Percentiles rank a stretch among this genome's conserved stretches.
Conservation (phyloP, 768 basidiomycete species). For the Candolleomyces efflorescens region DNA sequence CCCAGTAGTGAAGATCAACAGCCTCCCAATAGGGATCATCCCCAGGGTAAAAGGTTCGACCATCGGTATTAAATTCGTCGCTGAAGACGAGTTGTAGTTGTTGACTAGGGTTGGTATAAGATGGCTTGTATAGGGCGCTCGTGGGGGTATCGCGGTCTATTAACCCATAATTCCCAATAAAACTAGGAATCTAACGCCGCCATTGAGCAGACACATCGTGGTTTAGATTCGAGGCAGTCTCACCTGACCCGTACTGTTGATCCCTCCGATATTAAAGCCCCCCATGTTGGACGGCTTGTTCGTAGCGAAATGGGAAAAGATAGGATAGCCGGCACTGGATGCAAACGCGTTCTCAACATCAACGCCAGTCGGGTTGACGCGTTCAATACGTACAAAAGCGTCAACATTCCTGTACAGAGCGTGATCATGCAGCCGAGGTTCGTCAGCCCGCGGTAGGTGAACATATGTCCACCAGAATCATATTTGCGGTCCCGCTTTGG, state of each 20-base stretch:
- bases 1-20: conserved; percentile 77
- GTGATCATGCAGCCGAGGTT: conserved; percentile 69
- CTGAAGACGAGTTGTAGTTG: conserved; percentile 74
- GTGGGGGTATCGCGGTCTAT: conserved; percentile 76
- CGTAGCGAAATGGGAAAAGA: conserved; percentile 52
- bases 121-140: conserved; percentile 46
- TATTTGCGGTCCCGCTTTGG: conserved; percentile 56
- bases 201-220: conserved; percentile 1
- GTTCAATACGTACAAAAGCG: conserved; percentile 51
- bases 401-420: conserved; percentile 46
- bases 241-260: conserved; percentile 72
- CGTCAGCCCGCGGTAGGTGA: conserved; percentile 64
- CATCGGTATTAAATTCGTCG: conserved; percentile 82
- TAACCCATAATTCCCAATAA: conserved; percentile 62
- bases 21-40: conserved; percentile 93
- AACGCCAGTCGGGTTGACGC: background rate
- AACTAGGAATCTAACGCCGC: conserved; percentile 43
- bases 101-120: conserved; percentile 48
- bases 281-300: conserved; percentile 43
- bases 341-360: background rate
- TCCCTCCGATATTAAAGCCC: conserved; percentile 73
- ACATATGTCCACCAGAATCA: conserved; percentile 56
- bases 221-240: conserved; percentile 2
- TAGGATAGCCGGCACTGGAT: conserved; percentile 59
- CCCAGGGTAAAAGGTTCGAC: conserved; percentile 80